Base-by-base conservation (phyloP, 768 basidiomycete genomes). In the Hirschioporus abietinus region DNA sequence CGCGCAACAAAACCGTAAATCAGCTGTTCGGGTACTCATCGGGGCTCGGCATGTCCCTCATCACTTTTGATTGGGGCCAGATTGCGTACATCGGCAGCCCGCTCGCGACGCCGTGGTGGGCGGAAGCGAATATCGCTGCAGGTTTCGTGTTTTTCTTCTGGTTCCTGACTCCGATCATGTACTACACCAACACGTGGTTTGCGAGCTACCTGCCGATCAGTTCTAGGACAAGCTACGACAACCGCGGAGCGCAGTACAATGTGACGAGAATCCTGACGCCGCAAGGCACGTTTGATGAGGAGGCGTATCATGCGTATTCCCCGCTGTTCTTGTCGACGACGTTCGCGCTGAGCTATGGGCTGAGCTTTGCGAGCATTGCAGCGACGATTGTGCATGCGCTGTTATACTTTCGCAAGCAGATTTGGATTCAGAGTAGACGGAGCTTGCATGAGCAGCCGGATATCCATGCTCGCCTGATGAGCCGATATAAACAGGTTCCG, bases 21-120 rank as follows among this genome's bases (percentile, higher is more conserved):
- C 86, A 90, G 71, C 76, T 93, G 72, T 93, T 93, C 69, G 91
- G 92, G 35, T 86, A 86, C 67, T 70, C 72, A 23, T 67, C 67
- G 35, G 73, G 73, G 20, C 69, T 88, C 71, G 87, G 88, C 27
- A 91, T 92, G 88, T 87, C 88, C 69, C 72, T 91, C 68, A 74
- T 92, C 71, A 91, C 91, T 34, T 92, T 94, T 73, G 92, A 93
- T 70, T 94, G 92, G 92, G 80, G 87, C 1, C 75, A 82, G 77
- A 87, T 88, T 66, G 84, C 87, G 8, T 90, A 87, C 72, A 86
- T 86, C 64, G 85, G 84, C n/a, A 86, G 85, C 25, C 92, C 92
- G 0, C 85, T 93, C 63, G 87, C 89, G 5, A 86, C 89, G 10
- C 92, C 92, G 1, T 93, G 90, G 90, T 92, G 90, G 90, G 90